Conservation (phyloP, 306 rosid genomes). For the Gastrolobium bilobum region DNA sequence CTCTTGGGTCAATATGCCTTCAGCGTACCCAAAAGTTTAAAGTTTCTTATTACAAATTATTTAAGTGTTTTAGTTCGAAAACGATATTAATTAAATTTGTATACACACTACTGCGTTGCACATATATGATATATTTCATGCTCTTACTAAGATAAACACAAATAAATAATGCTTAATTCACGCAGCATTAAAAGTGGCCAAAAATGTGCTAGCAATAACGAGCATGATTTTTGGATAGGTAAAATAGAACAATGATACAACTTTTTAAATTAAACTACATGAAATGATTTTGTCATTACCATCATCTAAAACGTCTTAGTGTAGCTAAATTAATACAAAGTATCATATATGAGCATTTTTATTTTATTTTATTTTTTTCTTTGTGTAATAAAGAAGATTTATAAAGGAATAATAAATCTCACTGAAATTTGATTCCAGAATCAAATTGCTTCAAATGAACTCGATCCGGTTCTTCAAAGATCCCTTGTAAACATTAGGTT, state of each 20-base stretch:
- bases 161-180: background rate
- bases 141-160: background rate
- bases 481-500: background rate
- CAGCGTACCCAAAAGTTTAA: conserved; percentile 7
- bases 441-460: conserved; percentile 24
- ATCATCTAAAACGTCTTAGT: background rate
- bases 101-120: background rate
- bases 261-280: background rate
- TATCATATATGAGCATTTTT: background rate
- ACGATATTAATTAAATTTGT: background rate
- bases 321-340: too few species aligned
- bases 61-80: background rate
- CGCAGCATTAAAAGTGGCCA: background rate
- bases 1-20: background rate
- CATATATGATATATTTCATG: background rate
- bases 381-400: background rate
- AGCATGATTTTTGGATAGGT: background rate
- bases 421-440: background rate
- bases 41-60: background rate
- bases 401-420: background rate
- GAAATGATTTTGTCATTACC: background rate
- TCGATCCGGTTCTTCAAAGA: background rate
- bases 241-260: background rate
- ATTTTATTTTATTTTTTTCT: too few species aligned
- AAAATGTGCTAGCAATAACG: background rate